Percentiles rank a stretch among this genome's conserved stretches.
These are phyloP conservation scores for Fagus crenata DNA, from an alignment of 306 rosid species.

Conservation along the genomic window DNA sequence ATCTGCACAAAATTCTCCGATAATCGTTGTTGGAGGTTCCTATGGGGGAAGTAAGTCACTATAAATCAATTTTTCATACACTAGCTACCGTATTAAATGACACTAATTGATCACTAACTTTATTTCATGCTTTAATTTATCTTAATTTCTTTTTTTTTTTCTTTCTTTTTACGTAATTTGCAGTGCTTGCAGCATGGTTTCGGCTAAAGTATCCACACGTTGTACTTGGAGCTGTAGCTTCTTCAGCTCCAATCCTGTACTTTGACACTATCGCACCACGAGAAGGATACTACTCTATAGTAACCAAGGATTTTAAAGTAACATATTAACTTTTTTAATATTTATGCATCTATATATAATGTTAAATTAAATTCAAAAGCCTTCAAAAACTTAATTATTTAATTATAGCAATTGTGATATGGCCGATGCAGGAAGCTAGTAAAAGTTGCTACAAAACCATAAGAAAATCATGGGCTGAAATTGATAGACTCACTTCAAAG, in stretches of 20 bases:
- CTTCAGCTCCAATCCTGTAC: constrained; percentile 65
- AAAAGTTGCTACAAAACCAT: constrained; percentile 51
- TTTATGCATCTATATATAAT: background rate
- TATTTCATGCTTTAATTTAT: background rate
- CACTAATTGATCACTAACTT: background rate
- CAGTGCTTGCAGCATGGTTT: constrained; percentile 70
- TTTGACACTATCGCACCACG: constrained; percentile 43
- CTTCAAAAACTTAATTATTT: too few species aligned
- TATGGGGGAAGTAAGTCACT: constrained; percentile 61
- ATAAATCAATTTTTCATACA: background rate
- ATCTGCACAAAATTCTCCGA: constrained; percentile 41
- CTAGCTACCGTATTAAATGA: background rate
- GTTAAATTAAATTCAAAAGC: background rate
- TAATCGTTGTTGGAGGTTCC: constrained; percentile 58
- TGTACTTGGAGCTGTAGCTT: constrained; percentile 57
- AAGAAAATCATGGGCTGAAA: constrained; percentile 56
- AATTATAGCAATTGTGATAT: too few species aligned
- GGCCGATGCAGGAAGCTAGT: constrained; percentile 45
- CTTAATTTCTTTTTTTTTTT: background rate
- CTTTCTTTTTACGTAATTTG: background rate
- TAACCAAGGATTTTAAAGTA: constrained; percentile 48
- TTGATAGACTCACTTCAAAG: constrained; percentile 44
- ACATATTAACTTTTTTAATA: background rate
- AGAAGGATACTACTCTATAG: constrained; percentile 44
- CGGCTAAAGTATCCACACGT: constrained; percentile 62